Evolutionary conservation across 345 rosid genomes (phyloP).

Genomic region (Brassica juncea): DNA sequence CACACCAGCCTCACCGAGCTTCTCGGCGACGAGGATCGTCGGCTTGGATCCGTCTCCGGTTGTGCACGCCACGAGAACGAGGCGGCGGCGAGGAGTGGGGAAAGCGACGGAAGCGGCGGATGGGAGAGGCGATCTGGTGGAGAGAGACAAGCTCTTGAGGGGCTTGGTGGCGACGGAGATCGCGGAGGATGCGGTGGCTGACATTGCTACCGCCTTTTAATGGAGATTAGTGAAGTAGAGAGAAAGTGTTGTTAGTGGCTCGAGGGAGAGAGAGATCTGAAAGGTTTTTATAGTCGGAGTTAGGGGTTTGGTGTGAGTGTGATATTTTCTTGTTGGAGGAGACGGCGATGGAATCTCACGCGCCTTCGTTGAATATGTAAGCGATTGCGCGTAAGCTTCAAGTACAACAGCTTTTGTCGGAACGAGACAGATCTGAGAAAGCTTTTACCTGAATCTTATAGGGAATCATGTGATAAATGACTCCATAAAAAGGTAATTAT

Average conservation of each 20-base stretch:
- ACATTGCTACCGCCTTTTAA: not conserved
- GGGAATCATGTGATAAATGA: not conserved
- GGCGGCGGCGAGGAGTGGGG: not conserved
- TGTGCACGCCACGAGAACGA: conserved; percentile 39
- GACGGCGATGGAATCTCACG: conserved; percentile 26
- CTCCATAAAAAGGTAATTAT: not conserved
- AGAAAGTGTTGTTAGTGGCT: conserved; percentile 5
- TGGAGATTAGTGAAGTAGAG: not conserved
- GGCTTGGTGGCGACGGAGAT: conserved; percentile 27
- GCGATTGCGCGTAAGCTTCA: not conserved
- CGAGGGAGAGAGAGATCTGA: not conserved
- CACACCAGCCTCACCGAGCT: conserved; percentile 73
- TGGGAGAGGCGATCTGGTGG: conserved; percentile 43
- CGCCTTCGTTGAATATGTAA: not conserved
- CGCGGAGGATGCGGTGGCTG: conserved; percentile 9
- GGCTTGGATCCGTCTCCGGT: conserved; percentile 53
- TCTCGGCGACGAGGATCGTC: conserved; percentile 74
- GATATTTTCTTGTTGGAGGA: not conserved
- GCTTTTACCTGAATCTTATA: not conserved
- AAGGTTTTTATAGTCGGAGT: not conserved
- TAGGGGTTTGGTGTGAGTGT: conserved; percentile 27
- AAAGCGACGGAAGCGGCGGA: conserved; percentile 29
- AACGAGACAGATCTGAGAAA: not conserved
- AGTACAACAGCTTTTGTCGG: not conserved
- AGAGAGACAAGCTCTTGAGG: conserved; percentile 40